These are phyloP conservation scores for Euphorbia neoarborescens DNA, from an alignment of 441 rosid genomes.

Conservation along the genomic window DNA sequence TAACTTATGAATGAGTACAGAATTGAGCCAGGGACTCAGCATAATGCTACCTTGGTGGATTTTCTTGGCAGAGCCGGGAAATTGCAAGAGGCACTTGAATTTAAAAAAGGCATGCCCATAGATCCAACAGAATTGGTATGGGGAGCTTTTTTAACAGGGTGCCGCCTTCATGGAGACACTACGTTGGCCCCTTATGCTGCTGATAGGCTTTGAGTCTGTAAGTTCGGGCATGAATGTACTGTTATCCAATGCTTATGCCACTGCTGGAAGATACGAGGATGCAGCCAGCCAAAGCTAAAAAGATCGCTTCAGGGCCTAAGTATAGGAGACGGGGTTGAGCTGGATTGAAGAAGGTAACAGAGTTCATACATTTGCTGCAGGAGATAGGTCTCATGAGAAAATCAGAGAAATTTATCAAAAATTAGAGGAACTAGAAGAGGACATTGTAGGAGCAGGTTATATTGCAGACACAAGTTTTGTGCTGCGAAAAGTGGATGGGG, in stretches of 20 bases:
- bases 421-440: conserved; percentile 62
- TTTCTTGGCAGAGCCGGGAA: conserved; percentile 78
- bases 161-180: conserved; percentile 59
- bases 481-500: conserved; percentile 49
- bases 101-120: conserved; percentile 52
- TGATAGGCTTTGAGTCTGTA: conserved; percentile 49
- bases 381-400: conserved; percentile 51
- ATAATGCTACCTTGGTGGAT: conserved; percentile 75
- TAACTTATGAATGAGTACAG: conserved; percentile 53
- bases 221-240: conserved; percentile 64
- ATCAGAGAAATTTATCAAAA: conserved; percentile 55
- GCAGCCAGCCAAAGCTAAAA: conserved; percentile 85
- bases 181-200: conserved; percentile 74
- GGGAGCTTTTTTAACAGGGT: conserved; percentile 81
- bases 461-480: conserved; percentile 75
- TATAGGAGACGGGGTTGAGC: conserved; percentile 73
- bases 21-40: conserved; percentile 63
- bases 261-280: conserved; percentile 74
- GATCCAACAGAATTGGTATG: conserved; percentile 70
- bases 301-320: conserved; percentile 70
- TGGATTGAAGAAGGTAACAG: conserved; percentile 87
- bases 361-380: conserved; percentile 73
- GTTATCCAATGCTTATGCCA: conserved; percentile 73
- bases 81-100: conserved; percentile 50
- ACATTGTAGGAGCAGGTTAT: conserved; percentile 74